Evolutionary conservation across 805 yeast species (phyloP).

Genomic region (Candida patagonica): DNA sequence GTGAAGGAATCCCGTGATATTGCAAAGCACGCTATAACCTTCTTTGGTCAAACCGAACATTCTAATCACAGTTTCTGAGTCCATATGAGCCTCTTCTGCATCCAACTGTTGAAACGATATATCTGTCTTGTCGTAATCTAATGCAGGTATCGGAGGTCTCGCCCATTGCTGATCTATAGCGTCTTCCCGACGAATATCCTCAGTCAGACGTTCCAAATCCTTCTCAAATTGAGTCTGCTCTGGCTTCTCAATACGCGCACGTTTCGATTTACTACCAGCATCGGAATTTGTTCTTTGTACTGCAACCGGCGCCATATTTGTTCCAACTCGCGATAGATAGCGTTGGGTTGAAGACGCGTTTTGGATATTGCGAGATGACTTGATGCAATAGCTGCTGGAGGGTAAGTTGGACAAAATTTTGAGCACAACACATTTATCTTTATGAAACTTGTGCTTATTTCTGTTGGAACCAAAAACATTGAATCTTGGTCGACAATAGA

Average conservation of each 20-base stretch:
- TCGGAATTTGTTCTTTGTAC: background rate
- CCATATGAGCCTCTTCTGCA: conserved; percentile 70
- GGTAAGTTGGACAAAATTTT: too few relatives aligned
- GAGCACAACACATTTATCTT: too few relatives aligned
- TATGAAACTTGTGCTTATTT: too few relatives aligned
- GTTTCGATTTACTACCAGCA: background rate
- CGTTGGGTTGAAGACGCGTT: too few relatives aligned
- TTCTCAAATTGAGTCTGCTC: conserved; percentile 43
- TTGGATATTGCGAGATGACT: too few relatives aligned
- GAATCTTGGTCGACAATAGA: too few relatives aligned
- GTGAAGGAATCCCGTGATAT: conserved; percentile 80
- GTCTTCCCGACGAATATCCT: conserved; percentile 24
- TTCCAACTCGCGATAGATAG: too few relatives aligned
- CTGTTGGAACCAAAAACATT: too few relatives aligned
- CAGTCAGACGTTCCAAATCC: conserved; percentile 39
- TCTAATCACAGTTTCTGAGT: conserved; percentile 49
- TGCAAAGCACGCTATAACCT: conserved; percentile 85
- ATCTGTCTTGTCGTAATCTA: conserved; percentile 41
- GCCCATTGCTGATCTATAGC: conserved; percentile 38
- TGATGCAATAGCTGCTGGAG: too few relatives aligned
- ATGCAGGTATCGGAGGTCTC: conserved; percentile 42
- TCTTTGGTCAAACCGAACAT: conserved; percentile 86
- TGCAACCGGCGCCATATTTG: conserved; percentile 4
- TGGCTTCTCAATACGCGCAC: background rate
- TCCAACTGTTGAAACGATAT: conserved; percentile 85